Conservation (phyloP, 305 asterid species). For the Rubia balearica region DNA sequence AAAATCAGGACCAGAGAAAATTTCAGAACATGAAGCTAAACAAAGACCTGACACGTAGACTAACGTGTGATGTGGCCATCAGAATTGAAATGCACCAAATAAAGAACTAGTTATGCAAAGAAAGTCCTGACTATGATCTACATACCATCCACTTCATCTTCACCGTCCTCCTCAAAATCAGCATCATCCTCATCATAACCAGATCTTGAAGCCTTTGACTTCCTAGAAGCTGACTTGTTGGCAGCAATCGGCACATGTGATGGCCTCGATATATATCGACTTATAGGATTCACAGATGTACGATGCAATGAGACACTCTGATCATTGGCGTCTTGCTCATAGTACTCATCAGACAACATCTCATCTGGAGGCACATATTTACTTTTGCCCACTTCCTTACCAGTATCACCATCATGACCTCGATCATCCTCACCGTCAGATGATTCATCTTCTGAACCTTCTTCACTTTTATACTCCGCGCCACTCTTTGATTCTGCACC, state of each 20-base stretch:
- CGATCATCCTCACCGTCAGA: slow-evolving; percentile 57
- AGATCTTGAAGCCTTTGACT: slow-evolving; percentile 46
- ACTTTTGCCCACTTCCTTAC: slow-evolving; percentile 45
- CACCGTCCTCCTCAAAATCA: slow-evolving; percentile 54
- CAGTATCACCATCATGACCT: slow-evolving; percentile 39
- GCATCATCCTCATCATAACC: slow-evolving; percentile 45
- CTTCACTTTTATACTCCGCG: slow-evolving; percentile 59
- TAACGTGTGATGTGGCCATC: neutral
- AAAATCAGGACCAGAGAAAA: slow-evolving; percentile 16
- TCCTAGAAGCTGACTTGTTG: slow-evolving; percentile 38
- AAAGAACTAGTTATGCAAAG: neutral
- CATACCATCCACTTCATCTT: slow-evolving; percentile 68
- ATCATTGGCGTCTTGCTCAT: slow-evolving; percentile 95
- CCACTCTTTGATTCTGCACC: slow-evolving; percentile 92
- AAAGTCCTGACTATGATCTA: neutral
- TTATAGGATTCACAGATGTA: slow-evolving; percentile 40
- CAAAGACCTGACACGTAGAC: neutral
- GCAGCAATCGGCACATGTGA: slow-evolving; percentile 41
- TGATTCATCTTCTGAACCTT: slow-evolving; percentile 70
- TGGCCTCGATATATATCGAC: slow-evolving; percentile 49
- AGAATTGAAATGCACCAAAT: neutral
- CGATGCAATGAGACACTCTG: slow-evolving; percentile 61
- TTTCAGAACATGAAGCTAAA: neutral
- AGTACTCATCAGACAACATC: slow-evolving; percentile 97
- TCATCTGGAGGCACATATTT: slow-evolving; percentile 74